Percentiles rank a stretch among this genome's conserved stretches.
Conservation (phyloP, 805 yeast species). For the Wickerhamiella kazuoi region DNA sequence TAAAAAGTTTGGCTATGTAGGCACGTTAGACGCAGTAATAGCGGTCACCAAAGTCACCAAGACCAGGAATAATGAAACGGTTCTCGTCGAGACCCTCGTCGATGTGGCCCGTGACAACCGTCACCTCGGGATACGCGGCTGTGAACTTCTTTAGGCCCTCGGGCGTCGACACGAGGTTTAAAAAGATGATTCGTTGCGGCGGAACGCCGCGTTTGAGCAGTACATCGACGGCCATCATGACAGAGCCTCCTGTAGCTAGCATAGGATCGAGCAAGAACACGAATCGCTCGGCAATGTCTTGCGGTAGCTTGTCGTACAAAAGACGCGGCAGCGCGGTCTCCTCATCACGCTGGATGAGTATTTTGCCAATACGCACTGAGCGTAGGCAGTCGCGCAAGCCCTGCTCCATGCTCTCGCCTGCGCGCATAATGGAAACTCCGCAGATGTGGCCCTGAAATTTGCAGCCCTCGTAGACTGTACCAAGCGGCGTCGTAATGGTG, state of each 20-base stretch:
- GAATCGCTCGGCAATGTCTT: constrained; percentile 71
- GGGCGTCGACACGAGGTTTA: constrained; percentile 85
- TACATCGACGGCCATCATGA: constrained; percentile 92
- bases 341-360: constrained; percentile 92
- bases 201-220: constrained; percentile 72
- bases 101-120: constrained; percentile 83
- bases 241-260: constrained; percentile 98
- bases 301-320: constrained; percentile 86
- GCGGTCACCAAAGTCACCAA: constrained; percentile 97
- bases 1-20: too few species aligned
- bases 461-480: constrained; percentile 54
- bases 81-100: constrained; percentile 74
- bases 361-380: constrained; percentile 90
- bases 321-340: constrained; percentile 88
- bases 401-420: constrained; percentile 98
- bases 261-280: constrained; percentile 90
- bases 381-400: constrained; percentile 95
- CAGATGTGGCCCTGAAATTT: constrained; percentile 81
- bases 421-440: constrained; percentile 95
- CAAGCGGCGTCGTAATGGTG: constrained; percentile 60
- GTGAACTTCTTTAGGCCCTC: constrained; percentile 78
- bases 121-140: constrained; percentile 62
- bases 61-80: constrained; percentile 79
- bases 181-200: constrained; percentile 70
- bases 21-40: constrained; percentile 65